Conservation (phyloP, 1,139 yeast species). For the Magnusiomyces magnusii region DNA sequence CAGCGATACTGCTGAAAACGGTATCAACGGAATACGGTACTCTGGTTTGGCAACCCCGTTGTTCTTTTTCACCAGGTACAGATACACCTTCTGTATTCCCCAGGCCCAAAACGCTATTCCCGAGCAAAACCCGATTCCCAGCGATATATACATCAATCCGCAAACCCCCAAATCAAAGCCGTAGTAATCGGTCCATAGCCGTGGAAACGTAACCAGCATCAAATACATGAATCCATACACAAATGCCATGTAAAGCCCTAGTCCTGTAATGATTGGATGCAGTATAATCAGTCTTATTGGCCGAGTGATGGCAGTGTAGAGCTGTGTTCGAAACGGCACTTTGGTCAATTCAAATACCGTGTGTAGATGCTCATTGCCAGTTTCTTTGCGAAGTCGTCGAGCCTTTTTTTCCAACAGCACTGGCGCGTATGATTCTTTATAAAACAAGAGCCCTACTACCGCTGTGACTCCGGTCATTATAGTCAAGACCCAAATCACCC, state of each 20-base stretch:
- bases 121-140: slow-evolving; percentile 44
- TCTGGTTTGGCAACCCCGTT: slow-evolving; percentile 53
- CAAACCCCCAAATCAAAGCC: slow-evolving; percentile 44
- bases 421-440: slow-evolving; percentile 71
- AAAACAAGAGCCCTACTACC: slow-evolving; percentile 39
- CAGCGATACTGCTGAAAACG: slow-evolving; percentile 35
- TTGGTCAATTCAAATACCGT: slow-evolving; percentile 46
- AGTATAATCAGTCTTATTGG: slow-evolving; percentile 46
- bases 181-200: slow-evolving; percentile 42
- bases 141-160: slow-evolving; percentile 52
- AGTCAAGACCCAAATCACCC: slow-evolving; percentile 58
- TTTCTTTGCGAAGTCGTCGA: slow-evolving; percentile 45
- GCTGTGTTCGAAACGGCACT: slow-evolving; percentile 20
- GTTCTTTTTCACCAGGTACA: slow-evolving; percentile 35
- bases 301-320: slow-evolving; percentile 38
- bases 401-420: slow-evolving; percentile 54
- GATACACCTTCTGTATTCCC: slow-evolving; percentile 37
- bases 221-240: slow-evolving; percentile 57
- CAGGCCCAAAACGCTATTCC: slow-evolving; percentile 44
- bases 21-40: slow-evolving; percentile 42
- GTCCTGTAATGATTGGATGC: slow-evolving; percentile 57
- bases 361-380: slow-evolving; percentile 52
- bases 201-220: slow-evolving; percentile 52
- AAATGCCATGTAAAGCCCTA: slow-evolving; percentile 57
- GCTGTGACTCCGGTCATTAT: slow-evolving; percentile 57